Evolutionary conservation across 2,329 filamentous ascomycete genomes (phyloP), one percentile per base, ranked within the genome.

Genomic region (Chalaropsis thielavioides): DNA sequence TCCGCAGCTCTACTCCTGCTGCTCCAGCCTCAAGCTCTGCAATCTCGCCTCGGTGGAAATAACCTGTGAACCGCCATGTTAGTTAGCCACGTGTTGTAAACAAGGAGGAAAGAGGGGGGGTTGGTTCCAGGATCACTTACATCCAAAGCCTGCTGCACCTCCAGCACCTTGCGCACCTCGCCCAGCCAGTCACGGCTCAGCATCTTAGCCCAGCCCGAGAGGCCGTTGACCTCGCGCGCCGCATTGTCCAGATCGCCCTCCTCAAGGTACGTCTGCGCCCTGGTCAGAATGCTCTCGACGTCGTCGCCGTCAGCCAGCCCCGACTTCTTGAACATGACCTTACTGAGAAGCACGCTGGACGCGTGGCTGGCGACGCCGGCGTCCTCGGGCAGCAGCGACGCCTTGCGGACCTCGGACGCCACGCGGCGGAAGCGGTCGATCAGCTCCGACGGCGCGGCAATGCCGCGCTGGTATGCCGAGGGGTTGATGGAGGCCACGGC

Each of bases 401-500:
- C 94, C 80, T 99, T 99, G 74, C 94, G 85, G 49, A 99, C 94
- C 77, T 99, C 94, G 65, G 80, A 79, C 1, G 94, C 90, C 17
- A 99, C 94, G 62, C 91, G 88, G 54, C 94, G 87, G 86, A 99
- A 99, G 68, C 94, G 87, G 76, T 99, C 94, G 70, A 97, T 89
- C 41, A 99, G 84, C 75, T 95, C 89, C 24, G 91, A 81, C 0
- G 89, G 80, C 15, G 88, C 90, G 27, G 91, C 85, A 66, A 99
- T 86, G 67, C 94, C 94, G 65, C 87, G 87, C 77, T 97, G 94
- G 79, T 99, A 99, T 22, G 94, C 90, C 11, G 83, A 79, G 2
- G 94, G 94, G 79, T 95, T 95, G 76, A 99, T 95, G 38, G 91
- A 95, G n/a, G 89, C 88, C 71, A 99, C 95, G 67, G 94, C 94